phyloP scores from a whole-genome alignment of 805 yeast genomes.

The Suhomyces pyralidae region DNA sequence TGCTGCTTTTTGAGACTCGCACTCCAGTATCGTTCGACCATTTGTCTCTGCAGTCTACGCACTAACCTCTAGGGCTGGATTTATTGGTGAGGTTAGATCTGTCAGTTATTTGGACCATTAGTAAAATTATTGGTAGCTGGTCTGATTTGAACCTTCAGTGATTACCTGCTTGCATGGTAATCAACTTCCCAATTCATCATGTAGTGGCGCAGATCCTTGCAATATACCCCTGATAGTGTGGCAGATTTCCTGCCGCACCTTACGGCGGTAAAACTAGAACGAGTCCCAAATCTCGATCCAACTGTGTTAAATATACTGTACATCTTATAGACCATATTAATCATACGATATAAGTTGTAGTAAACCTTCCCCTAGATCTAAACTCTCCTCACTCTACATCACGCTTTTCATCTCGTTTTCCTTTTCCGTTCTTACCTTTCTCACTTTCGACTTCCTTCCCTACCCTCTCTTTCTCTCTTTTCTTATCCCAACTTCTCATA shows the following conservation, averaged over 20 bases:
- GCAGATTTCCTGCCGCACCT: no score
- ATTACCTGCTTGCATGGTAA: no score
- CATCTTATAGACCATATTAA: no score
- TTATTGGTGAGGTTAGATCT: neutral
- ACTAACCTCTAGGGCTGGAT: neutral
- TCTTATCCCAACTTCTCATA: neutral
- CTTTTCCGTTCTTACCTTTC: no score
- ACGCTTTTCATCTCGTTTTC: neutral
- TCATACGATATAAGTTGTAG: no score
- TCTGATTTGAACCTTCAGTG: no score
- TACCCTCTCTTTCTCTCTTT: neutral
- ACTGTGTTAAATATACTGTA: no score
- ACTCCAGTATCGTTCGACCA: neutral
- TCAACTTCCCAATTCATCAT: no score
- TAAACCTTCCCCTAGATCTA: no score
- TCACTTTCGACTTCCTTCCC: neutral
- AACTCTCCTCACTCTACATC: no score
- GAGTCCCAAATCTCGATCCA: neutral
- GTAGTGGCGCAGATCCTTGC: no score
- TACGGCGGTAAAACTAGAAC: neutral
- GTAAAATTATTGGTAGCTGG: neutral
- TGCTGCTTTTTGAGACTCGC: neutral
- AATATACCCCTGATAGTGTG: no score
- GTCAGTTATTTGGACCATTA: neutral
- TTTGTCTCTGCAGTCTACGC: neutral